Percentiles rank a stretch among this genome's conserved stretches.
phyloP scores from a whole-genome alignment of 2,329 filamentous ascomycete species.

The Pseudocercospora crystallina region DNA sequence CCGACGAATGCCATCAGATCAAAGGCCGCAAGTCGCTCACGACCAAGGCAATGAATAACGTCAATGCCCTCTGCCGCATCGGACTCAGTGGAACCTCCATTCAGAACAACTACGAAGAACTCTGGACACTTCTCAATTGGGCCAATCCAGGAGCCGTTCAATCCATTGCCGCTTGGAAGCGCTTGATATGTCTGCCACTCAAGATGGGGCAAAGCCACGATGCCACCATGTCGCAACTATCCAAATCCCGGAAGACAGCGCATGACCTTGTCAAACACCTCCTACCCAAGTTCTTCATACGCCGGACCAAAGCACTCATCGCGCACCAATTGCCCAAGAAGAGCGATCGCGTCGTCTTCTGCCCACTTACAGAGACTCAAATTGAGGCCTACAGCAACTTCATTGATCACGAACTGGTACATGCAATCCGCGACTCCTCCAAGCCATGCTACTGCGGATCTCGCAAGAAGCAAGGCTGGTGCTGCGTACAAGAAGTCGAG shows the following conservation, averaged over 20 bases:
- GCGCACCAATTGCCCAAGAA: conserved; percentile 92
- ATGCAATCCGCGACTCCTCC: conserved; percentile 65
- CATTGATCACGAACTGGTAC: conserved; percentile 69
- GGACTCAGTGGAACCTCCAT: conserved; percentile 94
- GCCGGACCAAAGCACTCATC: conserved; percentile 89
- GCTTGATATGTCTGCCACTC: conserved; percentile 74
- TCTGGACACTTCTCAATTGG: conserved; percentile 97
- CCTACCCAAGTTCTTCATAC: conserved; percentile 83
- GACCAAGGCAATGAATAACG: conserved; percentile 81
- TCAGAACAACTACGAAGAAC: conserved; percentile 95
- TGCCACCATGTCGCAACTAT: conserved; percentile 79
- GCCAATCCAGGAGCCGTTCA: conserved; percentile 77
- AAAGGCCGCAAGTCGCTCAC: conserved; percentile 77
- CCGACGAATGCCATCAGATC: conserved; percentile 88
- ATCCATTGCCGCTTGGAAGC: conserved; percentile 72
- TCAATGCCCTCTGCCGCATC: conserved; percentile 89
- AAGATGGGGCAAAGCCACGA: conserved; percentile 90
- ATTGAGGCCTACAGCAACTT: conserved; percentile 79
- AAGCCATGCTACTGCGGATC: conserved; percentile 70
- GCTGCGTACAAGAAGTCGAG: conserved; percentile 64
- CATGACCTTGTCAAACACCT: conserved; percentile 83
- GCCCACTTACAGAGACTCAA: conserved; percentile 80
- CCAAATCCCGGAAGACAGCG: conserved; percentile 76
- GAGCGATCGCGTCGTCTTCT: conserved; percentile 91
- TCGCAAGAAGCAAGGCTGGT: conserved; percentile 74